Conservation (phyloP, 306 rosid species). For the Ceratonia siliqua region DNA sequence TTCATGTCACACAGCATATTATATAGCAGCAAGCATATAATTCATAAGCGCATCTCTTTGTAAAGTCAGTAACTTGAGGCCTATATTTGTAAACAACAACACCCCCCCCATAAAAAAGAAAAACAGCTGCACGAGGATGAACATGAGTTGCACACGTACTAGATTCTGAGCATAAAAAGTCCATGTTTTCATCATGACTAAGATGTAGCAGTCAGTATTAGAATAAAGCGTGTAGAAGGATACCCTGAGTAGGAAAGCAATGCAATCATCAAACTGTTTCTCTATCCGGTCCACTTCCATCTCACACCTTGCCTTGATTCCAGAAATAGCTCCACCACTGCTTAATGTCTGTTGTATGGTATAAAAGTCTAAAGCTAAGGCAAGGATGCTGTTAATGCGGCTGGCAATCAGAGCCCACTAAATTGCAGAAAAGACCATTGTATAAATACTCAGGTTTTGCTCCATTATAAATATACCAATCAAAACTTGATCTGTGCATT, state of each 20-base stretch:
- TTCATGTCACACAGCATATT: background rate
- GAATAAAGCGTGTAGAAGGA: slow-evolving; percentile 32
- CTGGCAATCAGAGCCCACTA: slow-evolving; percentile 98
- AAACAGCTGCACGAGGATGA: slow-evolving; percentile 11
- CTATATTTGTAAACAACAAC: background rate
- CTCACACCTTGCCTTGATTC: slow-evolving; percentile 89
- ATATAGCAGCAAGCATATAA: background rate
- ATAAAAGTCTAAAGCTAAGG: slow-evolving; percentile 89
- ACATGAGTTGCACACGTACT: background rate
- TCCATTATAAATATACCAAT: slow-evolving; percentile 15
- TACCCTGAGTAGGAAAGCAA: slow-evolving; percentile 93
- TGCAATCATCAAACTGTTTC: slow-evolving; percentile 94
- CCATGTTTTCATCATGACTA: slow-evolving; percentile 29
- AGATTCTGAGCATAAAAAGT: background rate
- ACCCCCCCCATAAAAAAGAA: background rate
- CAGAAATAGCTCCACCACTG: slow-evolving; percentile 87
- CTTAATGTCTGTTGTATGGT: slow-evolving; percentile 74
- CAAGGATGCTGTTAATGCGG: slow-evolving; percentile 89
- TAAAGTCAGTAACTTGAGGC: too few relatives aligned
- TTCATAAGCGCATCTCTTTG: background rate
- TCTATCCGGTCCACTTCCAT: slow-evolving; percentile 93
- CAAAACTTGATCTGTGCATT: slow-evolving; percentile 31
- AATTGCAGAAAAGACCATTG: slow-evolving; percentile 29
- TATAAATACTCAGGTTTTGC: slow-evolving; percentile 41
- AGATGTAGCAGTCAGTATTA: slow-evolving; percentile 7